Evolutionary conservation across 805 yeast genomes (phyloP), one percentile per base, ranked within the genome.

Genomic region (Priceomyces carsonii): DNA sequence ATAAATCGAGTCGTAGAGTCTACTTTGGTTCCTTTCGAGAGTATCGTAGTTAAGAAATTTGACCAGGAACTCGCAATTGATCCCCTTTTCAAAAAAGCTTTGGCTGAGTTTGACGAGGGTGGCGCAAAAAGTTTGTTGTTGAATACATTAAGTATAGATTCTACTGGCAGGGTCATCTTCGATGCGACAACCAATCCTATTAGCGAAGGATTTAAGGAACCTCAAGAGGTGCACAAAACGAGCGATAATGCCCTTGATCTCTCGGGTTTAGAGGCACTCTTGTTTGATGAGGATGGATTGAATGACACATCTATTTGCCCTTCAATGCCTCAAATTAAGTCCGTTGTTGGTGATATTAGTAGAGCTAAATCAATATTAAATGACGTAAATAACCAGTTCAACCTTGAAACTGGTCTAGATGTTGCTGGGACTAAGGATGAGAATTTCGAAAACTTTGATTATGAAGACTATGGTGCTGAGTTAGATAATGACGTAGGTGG

Each of bases 301-400:
- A 58, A 53, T n/a, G 34, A 33, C 18, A 39, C 51, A 7, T 63
- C 72, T 12, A 65, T 89, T 1, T 85, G 95, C 45, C 91, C 95
- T 0, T 85, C 95, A 0, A 64, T 86, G 43, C 69, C 61, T 6
- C 80, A 80, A 39, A 60, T 86, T 32, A 73, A 78, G 41, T 59
- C 63, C 7, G 87, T 80, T 0, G 64, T 82, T n/a, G 62, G 63
- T 12, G 85, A 77, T 53, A 67, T 74, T 8, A 58, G 61, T 29
- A 67, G 74, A 43, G 83, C 83, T 3, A 77, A 79, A 44, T 38
- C 59, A 2, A 57, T 68, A 13, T 49, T 68, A 22, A 54, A 54
- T 20, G 70, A 61, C 31, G 68, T 68, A 32, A 77, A 73, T 52
- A 53, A 47, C 32, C 60, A 58, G 31, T 60, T 58, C 32, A 25